phyloP scores from a whole-genome alignment of 208 protist species.

The Wallacemonas collosoma region DNA sequence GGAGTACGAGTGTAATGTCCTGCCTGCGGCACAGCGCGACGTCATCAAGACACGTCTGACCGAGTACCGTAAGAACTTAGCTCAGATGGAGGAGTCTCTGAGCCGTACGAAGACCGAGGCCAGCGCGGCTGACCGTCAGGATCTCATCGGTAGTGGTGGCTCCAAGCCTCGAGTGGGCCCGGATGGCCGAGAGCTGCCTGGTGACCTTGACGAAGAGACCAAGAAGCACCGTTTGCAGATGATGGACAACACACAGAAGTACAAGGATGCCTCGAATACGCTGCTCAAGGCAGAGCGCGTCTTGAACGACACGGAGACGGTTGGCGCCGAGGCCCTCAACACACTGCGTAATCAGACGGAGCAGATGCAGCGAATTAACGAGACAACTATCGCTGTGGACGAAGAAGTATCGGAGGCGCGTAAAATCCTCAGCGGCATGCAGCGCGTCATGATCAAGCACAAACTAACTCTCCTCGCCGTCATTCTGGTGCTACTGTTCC shows the following conservation, averaged over 20 bases:
- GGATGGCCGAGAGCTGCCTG: background rate
- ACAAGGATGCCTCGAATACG: constrained; percentile 54
- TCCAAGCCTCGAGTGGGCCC: background rate
- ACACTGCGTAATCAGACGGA: constrained; percentile 70
- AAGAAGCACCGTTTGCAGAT: constrained; percentile 55
- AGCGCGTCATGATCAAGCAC: constrained; percentile 74
- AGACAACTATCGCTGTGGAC: constrained; percentile 66
- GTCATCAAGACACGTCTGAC: constrained; percentile 43
- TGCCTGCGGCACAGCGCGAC: constrained; percentile 45
- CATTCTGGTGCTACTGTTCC: constrained; percentile 56
- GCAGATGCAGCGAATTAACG: constrained; percentile 65
- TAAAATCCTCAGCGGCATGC: constrained; percentile 67
- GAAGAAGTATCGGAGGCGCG: constrained; percentile 74
- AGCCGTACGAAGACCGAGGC: constrained; percentile 39
- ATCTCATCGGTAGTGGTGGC: constrained; percentile 41
- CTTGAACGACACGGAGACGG: constrained; percentile 65
- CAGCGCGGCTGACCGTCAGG: constrained; percentile 53
- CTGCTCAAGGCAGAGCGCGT: constrained; percentile 65
- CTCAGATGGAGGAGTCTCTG: constrained; percentile 46
- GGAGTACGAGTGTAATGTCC: constrained; percentile 75
- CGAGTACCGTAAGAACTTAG: constrained; percentile 40
- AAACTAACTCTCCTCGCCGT: constrained; percentile 64
- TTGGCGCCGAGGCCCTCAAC: constrained; percentile 56
- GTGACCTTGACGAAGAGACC: constrained; percentile 55
- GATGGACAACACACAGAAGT: constrained; percentile 76